Evolutionary conservation across 192 early-diverging fungal genomes (phyloP).

Genomic region (Coemansia sp.): DNA sequence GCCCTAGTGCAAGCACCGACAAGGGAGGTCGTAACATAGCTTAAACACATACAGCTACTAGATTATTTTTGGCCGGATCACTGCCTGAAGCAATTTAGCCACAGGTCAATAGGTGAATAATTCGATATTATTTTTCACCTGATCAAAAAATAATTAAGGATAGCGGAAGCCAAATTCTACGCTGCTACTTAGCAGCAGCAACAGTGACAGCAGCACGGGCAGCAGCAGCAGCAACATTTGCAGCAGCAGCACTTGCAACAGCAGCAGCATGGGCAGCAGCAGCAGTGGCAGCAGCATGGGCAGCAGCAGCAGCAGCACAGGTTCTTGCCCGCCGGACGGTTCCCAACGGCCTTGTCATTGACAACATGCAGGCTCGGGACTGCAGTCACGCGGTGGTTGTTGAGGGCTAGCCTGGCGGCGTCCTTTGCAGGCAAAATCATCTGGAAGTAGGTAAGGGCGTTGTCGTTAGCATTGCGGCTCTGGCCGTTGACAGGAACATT

Average conservation of each 20-base stretch:
- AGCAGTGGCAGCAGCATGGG: conserved; percentile 31
- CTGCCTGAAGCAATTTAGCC: background rate
- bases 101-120: background rate
- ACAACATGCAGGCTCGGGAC: background rate
- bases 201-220: conserved; percentile 25
- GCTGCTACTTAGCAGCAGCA: conserved; percentile 18
- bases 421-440: conserved; percentile 23
- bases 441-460: conserved; percentile 31
- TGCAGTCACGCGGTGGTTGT: conserved; percentile 9
- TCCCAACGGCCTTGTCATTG: conserved; percentile 19
- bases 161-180: background rate
- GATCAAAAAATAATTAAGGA: background rate
- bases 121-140: background rate
- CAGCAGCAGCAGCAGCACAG: conserved; percentile 44
- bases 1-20: background rate
- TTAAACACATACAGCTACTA: no score
- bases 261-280: conserved; percentile 32
- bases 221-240: conserved; percentile 24
- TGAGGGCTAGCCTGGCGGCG: background rate
- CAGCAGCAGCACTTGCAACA: conserved; percentile 30
- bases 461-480: conserved; percentile 25
- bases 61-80: background rate
- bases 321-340: conserved; percentile 42
- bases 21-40: no score
- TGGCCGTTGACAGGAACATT: conserved; percentile 12